Evolutionary conservation across 2,329 filamentous ascomycete genomes (phyloP), one percentile per base, ranked within the genome.

Genomic region (Mollisia scopiformis): DNA sequence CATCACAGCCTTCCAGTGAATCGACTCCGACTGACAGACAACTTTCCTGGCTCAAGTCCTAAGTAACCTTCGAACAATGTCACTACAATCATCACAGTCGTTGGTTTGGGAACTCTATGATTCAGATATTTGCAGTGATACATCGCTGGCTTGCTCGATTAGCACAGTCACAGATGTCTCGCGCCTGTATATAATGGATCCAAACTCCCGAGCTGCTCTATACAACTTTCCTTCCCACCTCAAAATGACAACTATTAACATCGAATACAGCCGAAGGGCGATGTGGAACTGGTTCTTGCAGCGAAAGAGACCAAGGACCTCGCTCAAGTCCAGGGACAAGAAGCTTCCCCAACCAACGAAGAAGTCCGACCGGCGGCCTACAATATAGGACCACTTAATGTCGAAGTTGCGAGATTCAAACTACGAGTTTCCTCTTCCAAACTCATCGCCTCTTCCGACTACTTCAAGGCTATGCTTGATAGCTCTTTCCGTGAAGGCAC

Each of bases 381-480:
- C 27, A 47, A 46, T 19, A 23, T 56, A 10, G 53, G 53, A n/a
- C 53, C 53, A 4, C 39, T 56, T 6, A 30, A 23, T 33, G 3
- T 56, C 19, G 30, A 47, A 31, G 39, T 47, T 5, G 35, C 47
- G 10, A 13, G 30, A 47, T 16, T 56, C 16, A 25, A 39, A 11
- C 25, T 56, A 2, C 53, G 53, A 33, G 53, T 56, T 47, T 56
- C 53, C 6, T 56, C 53, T 2, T 4, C 25, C 23, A 56, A 56
- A 56, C 39, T 56, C 25, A 47, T 56, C 33, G 47, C 53, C 2
- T 56, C 53, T 27, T 56, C 39, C 16, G 25, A 11, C n/a, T 56
- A 56, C 31, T 56, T 56, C 23, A 23, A 47, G 47, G 53, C 27
- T 6, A 56, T 56, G 53, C 39, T 56, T 16, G 53, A 47, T 31